These are phyloP conservation scores for Sporisorium scitamineum DNA, from an alignment of 1,284 basidiomycete species.

Conservation along the genomic window DNA sequence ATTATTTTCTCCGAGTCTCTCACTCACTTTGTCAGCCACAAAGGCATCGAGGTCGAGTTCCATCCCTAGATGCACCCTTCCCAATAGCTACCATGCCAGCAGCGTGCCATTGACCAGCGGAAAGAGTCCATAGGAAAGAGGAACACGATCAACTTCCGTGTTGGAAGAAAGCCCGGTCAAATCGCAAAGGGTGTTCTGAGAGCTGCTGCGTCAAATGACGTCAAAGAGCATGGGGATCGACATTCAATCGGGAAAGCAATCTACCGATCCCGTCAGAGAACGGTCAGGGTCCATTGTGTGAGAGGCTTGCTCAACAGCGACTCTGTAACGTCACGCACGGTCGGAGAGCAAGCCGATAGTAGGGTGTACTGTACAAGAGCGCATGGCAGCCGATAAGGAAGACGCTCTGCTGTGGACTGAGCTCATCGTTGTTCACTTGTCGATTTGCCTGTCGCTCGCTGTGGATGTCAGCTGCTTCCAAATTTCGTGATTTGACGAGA, in stretches of 20 bases:
- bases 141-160: not conserved
- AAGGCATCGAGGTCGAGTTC: too few relatives aligned
- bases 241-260: not conserved
- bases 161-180: not conserved
- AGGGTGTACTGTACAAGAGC: not conserved
- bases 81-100: too few relatives aligned
- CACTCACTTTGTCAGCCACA: too few relatives aligned
- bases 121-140: too few relatives aligned
- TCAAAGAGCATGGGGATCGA: not conserved
- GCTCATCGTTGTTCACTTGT: not conserved
- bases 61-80: not conserved
- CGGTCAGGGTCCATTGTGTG: not conserved
- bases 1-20: conserved; percentile 1
- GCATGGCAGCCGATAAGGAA: not conserved
- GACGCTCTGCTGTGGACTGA: too few relatives aligned
- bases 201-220: not conserved
- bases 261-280: not conserved
- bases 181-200: not conserved
- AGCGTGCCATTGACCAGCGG: too few relatives aligned
- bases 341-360: not conserved
- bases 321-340: too few relatives aligned
- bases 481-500: conserved; percentile 22
- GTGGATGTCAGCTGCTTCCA: not conserved
- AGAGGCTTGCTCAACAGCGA: not conserved
- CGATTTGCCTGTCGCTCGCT: not conserved